phyloP scores from a whole-genome alignment of 1,139 yeast species.

The Suhomyces bolitotheri region DNA sequence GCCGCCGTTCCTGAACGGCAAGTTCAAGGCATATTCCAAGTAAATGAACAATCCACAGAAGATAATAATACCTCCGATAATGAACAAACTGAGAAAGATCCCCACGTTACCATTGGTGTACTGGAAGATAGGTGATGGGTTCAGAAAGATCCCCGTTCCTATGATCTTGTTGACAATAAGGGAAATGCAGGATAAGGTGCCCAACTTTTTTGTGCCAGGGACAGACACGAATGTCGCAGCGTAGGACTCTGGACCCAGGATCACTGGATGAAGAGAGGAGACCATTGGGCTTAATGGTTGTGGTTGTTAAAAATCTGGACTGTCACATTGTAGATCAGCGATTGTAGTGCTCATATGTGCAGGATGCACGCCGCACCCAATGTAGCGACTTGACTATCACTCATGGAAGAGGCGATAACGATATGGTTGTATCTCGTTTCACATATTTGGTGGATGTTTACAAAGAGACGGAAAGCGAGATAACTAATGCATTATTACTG shows the following conservation, averaged over 20 bases:
- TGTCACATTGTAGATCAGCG: too few relatives aligned
- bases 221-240: conserved; percentile 1
- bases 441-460: too few relatives aligned
- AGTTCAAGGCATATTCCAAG: conserved; percentile 47
- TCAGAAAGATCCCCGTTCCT: conserved; percentile 53
- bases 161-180: conserved; percentile 53
- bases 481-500: too few relatives aligned
- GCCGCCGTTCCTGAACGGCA: conserved; percentile 51
- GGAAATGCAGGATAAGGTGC: conserved; percentile 30
- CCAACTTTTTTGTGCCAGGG: conserved; percentile 18
- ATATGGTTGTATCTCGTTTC: too few relatives aligned
- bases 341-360: too few relatives aligned
- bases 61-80: conserved; percentile 46
- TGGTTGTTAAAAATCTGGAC: too few relatives aligned
- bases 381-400: too few relatives aligned
- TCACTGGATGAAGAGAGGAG: conserved; percentile 5
- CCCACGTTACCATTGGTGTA: conserved; percentile 47
- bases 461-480: too few relatives aligned
- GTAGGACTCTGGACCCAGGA: conserved; percentile 5
- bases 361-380: too few relatives aligned
- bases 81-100: conserved; percentile 40
- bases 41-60: conserved; percentile 50
- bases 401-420: too few relatives aligned
- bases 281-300: too few relatives aligned
- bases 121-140: conserved; percentile 49